phyloP scores from a whole-genome alignment of 2,329 filamentous ascomycete genomes.

The Pyrenophora graminea region DNA sequence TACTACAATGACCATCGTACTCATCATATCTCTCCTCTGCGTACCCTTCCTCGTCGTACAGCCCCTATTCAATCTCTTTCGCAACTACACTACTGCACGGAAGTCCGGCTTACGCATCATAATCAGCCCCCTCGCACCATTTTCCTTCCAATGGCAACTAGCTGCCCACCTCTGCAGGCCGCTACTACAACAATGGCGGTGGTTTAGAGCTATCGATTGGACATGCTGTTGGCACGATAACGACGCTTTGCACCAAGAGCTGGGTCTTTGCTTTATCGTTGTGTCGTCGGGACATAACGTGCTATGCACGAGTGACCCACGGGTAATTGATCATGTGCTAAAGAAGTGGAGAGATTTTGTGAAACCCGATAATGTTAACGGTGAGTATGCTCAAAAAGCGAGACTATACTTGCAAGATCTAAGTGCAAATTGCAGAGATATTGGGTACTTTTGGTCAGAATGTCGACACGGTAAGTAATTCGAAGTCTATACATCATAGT shows the following conservation, averaged over 20 bases:
- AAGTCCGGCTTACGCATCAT: slow-evolving; percentile 19
- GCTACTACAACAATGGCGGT: slow-evolving; percentile 9
- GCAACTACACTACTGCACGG: slow-evolving; percentile 23
- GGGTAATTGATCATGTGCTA: slow-evolving; percentile 19
- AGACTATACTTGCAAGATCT: not conserved
- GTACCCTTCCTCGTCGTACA: not conserved
- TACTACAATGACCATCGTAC: slow-evolving; percentile 5
- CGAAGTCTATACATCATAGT: not conserved
- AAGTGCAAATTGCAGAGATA: slow-evolving; percentile 4
- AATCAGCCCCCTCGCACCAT: slow-evolving; percentile 22
- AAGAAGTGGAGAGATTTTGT: slow-evolving; percentile 26
- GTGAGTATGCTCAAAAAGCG: slow-evolving; percentile 5
- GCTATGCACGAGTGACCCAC: slow-evolving; percentile 23
- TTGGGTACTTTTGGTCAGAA: slow-evolving; percentile 27
- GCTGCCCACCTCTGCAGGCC: not conserved
- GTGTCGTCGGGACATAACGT: slow-evolving; percentile 19
- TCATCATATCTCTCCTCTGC: slow-evolving; percentile 6
- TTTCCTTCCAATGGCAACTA: slow-evolving; percentile 19
- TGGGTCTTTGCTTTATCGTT: slow-evolving; percentile 23
- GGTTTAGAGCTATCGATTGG: slow-evolving; percentile 20
- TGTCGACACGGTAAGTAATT: slow-evolving; percentile 28
- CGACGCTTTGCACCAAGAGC: slow-evolving; percentile 11
- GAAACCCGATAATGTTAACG: slow-evolving; percentile 29
- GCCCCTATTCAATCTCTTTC: slow-evolving; percentile 7
- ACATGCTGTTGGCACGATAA: slow-evolving; percentile 25